These are phyloP conservation scores for Candida sakaeoensis DNA, from an alignment of 805 yeast genomes.

Conservation along the genomic window DNA sequence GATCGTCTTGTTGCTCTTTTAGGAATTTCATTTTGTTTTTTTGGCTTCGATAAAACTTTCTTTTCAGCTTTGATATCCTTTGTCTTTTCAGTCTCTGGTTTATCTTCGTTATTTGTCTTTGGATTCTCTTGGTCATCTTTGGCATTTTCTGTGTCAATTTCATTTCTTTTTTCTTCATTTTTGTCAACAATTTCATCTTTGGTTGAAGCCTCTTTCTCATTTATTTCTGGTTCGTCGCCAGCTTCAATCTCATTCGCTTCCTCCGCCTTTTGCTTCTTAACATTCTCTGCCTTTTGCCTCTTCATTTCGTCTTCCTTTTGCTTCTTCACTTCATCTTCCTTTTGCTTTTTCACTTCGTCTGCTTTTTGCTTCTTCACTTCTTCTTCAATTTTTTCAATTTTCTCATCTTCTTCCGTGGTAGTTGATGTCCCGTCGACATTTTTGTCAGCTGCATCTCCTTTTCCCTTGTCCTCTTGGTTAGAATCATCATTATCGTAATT, in stretches of 20 bases:
- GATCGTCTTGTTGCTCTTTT: slow-evolving; percentile 10
- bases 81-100: slow-evolving; percentile 11
- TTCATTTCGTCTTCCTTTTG: too few relatives aligned
- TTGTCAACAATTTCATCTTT: neutral
- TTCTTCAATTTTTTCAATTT: slow-evolving; percentile 13
- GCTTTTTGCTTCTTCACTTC: slow-evolving; percentile 16
- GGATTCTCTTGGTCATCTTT: too few relatives aligned
- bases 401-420: slow-evolving; percentile 11
- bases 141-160: neutral
- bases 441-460: slow-evolving; percentile 9
- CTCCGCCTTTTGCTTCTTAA: too few relatives aligned
- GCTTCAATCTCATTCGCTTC: too few relatives aligned
- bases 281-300: too few relatives aligned
- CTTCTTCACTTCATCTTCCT: too few relatives aligned
- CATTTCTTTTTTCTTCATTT: neutral
- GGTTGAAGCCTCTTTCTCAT: too few relatives aligned
- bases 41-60: slow-evolving; percentile 8
- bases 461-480: slow-evolving; percentile 9
- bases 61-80: slow-evolving; percentile 6
- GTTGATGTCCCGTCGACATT: slow-evolving; percentile 1
- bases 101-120: slow-evolving; percentile 1
- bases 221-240: slow-evolving; percentile 13
- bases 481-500: slow-evolving; percentile 4
- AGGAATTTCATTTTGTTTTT: neutral
- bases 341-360: slow-evolving; percentile 9